Base-by-base conservation (phyloP, 2,329 filamentous ascomycete genomes). In the Phaeoacremonium minimum region DNA sequence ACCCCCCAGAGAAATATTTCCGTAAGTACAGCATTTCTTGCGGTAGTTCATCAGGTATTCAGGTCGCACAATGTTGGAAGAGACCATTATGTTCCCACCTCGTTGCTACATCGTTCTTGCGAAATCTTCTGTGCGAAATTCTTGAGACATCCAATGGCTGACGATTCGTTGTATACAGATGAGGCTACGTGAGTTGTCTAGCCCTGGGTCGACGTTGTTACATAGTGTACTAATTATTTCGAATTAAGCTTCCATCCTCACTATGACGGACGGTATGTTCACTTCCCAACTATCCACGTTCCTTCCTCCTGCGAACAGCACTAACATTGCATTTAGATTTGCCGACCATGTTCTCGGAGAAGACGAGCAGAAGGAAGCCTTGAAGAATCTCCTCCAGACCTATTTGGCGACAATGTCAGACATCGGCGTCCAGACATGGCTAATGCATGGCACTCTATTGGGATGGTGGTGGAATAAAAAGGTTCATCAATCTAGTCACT, bases 401-500 rank as follows among this genome's bases (percentile, higher is more conserved):
- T 91, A 89, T 55, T 67, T 91, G 32, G 66, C 73, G 29, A 85
- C 81, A 18, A 83, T 85, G 51, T 64, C 69, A 33, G 72, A 77
- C 26, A 67, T 86, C 18, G 74, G 77, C 3, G 58, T 89, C 40
- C 81, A 90, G 56, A 89, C 86, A 6, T 91, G 87, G 87, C 75
- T 91, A 41, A 85, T 87, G 50, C 86, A 91, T 53, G 84, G 85
- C n/a, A 85, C 83, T n/a, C 64, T 91, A 18, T 66, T 93, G 19
- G 87, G 86, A 6, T 93, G 87, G 87, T 91, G 85, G 85, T 91
- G 86, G 86, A 87, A 87, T 48, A 68, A 68, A 32, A 66, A 63
- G 55, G 63, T 61, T 53, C 13, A 32, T 17, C 15, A 5, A 11
- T 30, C 12, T 20, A 32, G n/a, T n/a, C n/a, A n/a, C n/a, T n/a